phyloP scores from a whole-genome alignment of 1,284 basidiomycete species.

The Ustilago curta region DNA sequence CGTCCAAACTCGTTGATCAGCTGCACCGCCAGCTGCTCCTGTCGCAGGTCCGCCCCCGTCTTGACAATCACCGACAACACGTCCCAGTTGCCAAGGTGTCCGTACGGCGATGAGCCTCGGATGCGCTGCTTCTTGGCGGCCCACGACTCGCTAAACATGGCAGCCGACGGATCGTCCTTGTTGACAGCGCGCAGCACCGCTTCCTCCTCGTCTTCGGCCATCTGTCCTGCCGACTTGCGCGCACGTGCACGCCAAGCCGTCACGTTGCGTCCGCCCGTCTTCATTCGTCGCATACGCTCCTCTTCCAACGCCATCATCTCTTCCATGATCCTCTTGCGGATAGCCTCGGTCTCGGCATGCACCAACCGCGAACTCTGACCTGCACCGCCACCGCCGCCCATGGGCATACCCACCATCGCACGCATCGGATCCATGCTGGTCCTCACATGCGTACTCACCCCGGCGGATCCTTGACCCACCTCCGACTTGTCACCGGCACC shows the following conservation, averaged over 20 bases:
- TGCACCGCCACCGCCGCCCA: constrained; percentile 34
- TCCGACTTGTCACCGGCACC: constrained; percentile 51
- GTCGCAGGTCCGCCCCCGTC: constrained; percentile 93
- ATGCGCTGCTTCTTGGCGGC: constrained; percentile 93
- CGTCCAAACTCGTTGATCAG: constrained; percentile 90
- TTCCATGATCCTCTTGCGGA: constrained; percentile 95
- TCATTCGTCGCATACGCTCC: constrained; percentile 95
- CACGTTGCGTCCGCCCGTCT: constrained; percentile 71
- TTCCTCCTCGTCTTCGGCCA: constrained; percentile 74
- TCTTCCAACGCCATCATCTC: constrained; percentile 98
- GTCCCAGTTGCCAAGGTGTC: constrained; percentile 83
- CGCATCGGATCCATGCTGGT: constrained; percentile 26
- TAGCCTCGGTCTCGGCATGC: constrained; percentile 75
- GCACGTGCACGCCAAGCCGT: constrained; percentile 23
- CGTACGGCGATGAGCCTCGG: constrained; percentile 91
- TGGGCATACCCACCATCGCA: constrained; percentile 21
- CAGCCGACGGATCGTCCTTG: constrained; percentile 89
- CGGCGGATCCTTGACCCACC: constrained; percentile 55
- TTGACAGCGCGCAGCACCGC: constrained; percentile 91
- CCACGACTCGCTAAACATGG: constrained; percentile 97
- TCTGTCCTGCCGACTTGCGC: constrained; percentile 78
- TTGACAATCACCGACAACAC: constrained; percentile 98
- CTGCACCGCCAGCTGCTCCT: constrained; percentile 97
- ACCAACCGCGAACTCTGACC: constrained; percentile 42
- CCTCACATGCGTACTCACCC: constrained; percentile 50